A percentile compares a stretch with the other conserved stretches of the same genome.
Conservation (phyloP, 768 basidiomycete species). For the Lentinus tigrinus region DNA sequence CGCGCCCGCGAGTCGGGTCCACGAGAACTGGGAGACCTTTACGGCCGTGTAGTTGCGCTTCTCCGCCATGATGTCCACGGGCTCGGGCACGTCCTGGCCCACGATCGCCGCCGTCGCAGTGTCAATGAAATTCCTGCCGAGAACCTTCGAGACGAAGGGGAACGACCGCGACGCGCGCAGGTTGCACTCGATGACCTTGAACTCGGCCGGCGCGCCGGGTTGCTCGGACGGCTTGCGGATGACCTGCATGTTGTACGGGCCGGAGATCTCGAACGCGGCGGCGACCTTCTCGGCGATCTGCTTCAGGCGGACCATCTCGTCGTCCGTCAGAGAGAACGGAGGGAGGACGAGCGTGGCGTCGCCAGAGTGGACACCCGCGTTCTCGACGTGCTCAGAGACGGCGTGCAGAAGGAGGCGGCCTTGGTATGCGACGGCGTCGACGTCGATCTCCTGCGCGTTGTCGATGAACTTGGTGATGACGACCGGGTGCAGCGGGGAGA, state of each 20-base stretch:
- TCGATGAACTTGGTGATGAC: conserved; percentile 99
- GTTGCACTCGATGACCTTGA: conserved; percentile 99
- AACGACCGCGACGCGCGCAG: conserved; percentile 96
- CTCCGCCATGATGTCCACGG: conserved; percentile 88
- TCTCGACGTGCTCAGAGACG: conserved; percentile 97
- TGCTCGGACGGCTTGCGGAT: conserved; percentile 72
- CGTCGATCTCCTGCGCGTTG: conserved; percentile 95
- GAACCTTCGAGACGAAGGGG: conserved; percentile 98
- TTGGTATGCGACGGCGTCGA: conserved; percentile 94
- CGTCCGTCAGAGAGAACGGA: conserved; percentile 74
- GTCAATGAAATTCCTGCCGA: conserved; percentile 97
- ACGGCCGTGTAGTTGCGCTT: conserved; percentile 90
- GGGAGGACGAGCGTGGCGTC: conserved; percentile 98
- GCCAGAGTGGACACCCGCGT: conserved; percentile 97
- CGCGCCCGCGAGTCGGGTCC: conserved; percentile 94
- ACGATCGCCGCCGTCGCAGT: conserved; percentile 87
- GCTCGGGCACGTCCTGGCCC: conserved; percentile 82
- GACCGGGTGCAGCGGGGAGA: conserved; percentile 95
- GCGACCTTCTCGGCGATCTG: conserved; percentile 94
- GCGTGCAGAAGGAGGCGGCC: conserved; percentile 93
- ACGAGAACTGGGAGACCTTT: conserved; percentile 98
- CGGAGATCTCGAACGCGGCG: conserved; percentile 91
- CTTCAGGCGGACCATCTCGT: conserved; percentile 87
- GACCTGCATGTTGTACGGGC: conserved; percentile 99
- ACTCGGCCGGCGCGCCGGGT: conserved; percentile 55